These are phyloP conservation scores for Glycyrrhiza uralensis DNA, from an alignment of 306 rosid genomes.

Conservation along the genomic window DNA sequence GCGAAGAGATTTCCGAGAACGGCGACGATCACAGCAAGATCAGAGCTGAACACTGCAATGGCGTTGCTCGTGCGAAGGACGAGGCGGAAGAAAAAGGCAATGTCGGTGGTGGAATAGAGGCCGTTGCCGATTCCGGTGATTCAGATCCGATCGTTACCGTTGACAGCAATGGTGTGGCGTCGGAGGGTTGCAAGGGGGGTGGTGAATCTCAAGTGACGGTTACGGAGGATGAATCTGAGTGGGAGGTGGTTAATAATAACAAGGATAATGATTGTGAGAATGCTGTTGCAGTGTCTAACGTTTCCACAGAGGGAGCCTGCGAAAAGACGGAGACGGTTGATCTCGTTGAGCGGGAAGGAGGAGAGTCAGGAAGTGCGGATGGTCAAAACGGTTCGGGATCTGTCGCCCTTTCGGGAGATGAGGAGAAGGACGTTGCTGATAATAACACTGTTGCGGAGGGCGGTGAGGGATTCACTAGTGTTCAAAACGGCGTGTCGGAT, in stretches of 20 bases:
- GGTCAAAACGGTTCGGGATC: slow-evolving; percentile 29
- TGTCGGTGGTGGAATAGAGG: slow-evolving; percentile 28
- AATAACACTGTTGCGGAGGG: neutral
- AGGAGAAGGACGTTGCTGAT: neutral
- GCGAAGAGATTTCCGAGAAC: slow-evolving; percentile 41
- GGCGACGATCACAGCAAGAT: slow-evolving; percentile 30
- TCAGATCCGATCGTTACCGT: slow-evolving; percentile 39
- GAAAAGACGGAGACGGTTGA: neutral
- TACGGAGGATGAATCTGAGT: slow-evolving; percentile 22
- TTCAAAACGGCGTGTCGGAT: slow-evolving; percentile 6
- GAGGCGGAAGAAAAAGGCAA: neutral
- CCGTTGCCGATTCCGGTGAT: slow-evolving; percentile 15
- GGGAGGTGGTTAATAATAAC: neutral
- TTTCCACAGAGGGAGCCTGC: neutral
- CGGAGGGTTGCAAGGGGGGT: slow-evolving; percentile 8
- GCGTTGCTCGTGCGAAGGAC: neutral
- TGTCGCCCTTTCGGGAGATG: neutral
- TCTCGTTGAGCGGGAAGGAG: slow-evolving; percentile 6
- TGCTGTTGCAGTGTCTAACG: neutral
- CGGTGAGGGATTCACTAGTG: neutral
- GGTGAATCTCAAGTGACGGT: slow-evolving; percentile 18
- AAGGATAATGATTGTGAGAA: slow-evolving; percentile 9
- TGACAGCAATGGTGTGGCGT: neutral
- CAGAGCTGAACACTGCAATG: slow-evolving; percentile 17
- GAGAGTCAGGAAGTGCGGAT: neutral